These are phyloP conservation scores for Jimgerdemannia flammicorona DNA, from an alignment of 192 early-diverging fungal species.

Conservation along the genomic window DNA sequence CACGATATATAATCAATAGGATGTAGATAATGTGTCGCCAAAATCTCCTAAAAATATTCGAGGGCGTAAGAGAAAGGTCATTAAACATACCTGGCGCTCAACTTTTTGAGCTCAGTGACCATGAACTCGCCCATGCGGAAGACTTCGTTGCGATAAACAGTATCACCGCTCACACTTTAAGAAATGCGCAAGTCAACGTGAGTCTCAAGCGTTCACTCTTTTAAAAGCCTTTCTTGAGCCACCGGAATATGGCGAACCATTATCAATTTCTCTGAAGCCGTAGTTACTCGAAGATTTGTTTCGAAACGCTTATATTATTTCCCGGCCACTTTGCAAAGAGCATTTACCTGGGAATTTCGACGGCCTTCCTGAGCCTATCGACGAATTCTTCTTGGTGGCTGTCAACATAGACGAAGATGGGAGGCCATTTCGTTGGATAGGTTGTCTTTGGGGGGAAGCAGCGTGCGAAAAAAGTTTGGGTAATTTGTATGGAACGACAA, in stretches of 20 bases:
- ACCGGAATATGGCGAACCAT: no score
- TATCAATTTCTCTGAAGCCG: no score
- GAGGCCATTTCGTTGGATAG: no score
- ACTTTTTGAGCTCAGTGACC: slow-evolving; percentile 61
- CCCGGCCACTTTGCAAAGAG: no score
- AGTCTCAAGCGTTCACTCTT: no score
- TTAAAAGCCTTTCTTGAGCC: no score
- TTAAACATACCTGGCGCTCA: slow-evolving; percentile 57
- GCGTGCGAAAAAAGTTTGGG: no score
- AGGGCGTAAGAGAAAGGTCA: slow-evolving; percentile 15
- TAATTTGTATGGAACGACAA: no score
- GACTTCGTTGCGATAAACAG: slow-evolving; percentile 71
- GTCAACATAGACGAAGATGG: slow-evolving; percentile 58
- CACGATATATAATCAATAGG: background rate
- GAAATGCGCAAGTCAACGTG: background rate
- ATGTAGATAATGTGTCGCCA: background rate
- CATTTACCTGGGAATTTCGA: slow-evolving; percentile 78
- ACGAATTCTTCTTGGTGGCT: slow-evolving; percentile 78
- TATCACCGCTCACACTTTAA: slow-evolving; percentile 71
- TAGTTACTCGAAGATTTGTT: no score
- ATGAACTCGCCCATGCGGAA: slow-evolving; percentile 91
- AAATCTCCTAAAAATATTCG: background rate
- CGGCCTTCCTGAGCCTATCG: slow-evolving; percentile 81
- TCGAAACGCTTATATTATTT: no score
- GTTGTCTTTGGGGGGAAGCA: no score